Percentiles rank a stretch among this genome's conserved stretches.
phyloP scores from a whole-genome alignment of 1,284 basidiomycete species.

The Laetiporus sulphureus region DNA sequence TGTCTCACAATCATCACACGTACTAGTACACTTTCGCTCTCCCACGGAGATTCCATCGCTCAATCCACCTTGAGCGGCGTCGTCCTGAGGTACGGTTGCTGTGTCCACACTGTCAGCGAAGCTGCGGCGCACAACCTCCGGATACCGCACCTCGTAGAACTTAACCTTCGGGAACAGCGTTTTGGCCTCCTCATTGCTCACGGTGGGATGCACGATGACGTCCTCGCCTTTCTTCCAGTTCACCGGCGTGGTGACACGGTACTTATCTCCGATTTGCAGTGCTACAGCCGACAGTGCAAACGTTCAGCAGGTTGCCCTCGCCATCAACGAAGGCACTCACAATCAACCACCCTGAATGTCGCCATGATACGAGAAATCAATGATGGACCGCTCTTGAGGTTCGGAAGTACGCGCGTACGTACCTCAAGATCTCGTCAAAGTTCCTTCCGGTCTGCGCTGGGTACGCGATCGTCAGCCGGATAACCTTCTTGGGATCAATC shows the following conservation, averaged over 20 bases:
- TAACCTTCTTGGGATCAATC: conserved; percentile 88
- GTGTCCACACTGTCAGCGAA: no score
- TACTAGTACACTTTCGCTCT: neutral
- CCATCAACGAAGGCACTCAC: conserved; percentile 31
- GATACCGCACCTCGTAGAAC: conserved; percentile 51
- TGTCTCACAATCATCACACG: no score
- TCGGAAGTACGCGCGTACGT: no score
- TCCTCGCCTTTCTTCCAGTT: conserved; percentile 94
- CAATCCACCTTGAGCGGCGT: conserved; percentile 53
- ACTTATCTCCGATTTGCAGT: conserved; percentile 91
- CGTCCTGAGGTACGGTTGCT: conserved; percentile 70
- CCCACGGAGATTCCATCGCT: conserved; percentile 8
- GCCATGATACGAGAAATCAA: no score
- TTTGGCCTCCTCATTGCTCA: conserved; percentile 85
- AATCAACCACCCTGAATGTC: conserved; percentile 54
- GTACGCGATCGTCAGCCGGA: conserved; percentile 88
- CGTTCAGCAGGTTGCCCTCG: no score
- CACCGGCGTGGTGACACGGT: conserved; percentile 80
- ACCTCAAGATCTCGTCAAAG: conserved; percentile 87
- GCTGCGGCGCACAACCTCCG: neutral
- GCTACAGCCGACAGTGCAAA: conserved; percentile 33
- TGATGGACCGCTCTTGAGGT: no score
- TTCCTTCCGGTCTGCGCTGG: conserved; percentile 83
- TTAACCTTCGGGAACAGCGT: conserved; percentile 75
- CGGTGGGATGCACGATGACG: conserved; percentile 92